Evolutionary conservation across 75 land plant species (phyloP).

Genomic region (Pseudotsuga menziesii): DNA sequence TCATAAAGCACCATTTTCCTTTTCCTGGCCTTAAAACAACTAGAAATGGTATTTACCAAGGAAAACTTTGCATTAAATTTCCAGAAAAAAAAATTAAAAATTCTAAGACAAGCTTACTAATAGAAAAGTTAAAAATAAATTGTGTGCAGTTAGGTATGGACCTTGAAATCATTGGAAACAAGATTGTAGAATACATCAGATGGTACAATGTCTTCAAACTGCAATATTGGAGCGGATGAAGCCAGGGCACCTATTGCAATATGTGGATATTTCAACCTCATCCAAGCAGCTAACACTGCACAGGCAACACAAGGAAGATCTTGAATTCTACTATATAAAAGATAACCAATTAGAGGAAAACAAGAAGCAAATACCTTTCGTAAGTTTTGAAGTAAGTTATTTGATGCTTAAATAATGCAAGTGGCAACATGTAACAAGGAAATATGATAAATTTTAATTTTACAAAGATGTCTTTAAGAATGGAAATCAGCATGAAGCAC

Average conservation of each 20-base stretch:
- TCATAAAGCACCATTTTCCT: neutral
- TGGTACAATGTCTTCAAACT: constrained; percentile 85
- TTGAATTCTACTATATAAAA: neutral
- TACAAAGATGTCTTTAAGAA: neutral
- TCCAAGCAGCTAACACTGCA: constrained; percentile 97
- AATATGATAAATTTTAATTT: neutral
- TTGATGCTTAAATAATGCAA: neutral
- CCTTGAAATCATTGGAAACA: constrained; percentile 79
- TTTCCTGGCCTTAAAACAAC: constrained; percentile 4
- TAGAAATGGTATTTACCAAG: neutral
- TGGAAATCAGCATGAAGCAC: neutral
- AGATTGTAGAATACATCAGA: constrained; percentile 63
- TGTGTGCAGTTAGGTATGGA: constrained; percentile 47
- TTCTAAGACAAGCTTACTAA: neutral
- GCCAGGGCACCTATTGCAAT: constrained; percentile 92
- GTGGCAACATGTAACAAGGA: neutral
- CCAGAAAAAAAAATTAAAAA: neutral
- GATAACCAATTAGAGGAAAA: neutral
- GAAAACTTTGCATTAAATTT: constrained; percentile 10
- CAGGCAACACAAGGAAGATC: neutral
- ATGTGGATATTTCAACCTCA: constrained; percentile 96
- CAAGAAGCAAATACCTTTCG: neutral
- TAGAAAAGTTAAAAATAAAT: neutral
- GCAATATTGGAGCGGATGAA: constrained; percentile 94
- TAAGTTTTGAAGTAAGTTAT: neutral